Percentiles rank a stretch among this genome's conserved stretches.
phyloP scores from a whole-genome alignment of 352 stramenopile species.

The Phytophthora rubi region DNA sequence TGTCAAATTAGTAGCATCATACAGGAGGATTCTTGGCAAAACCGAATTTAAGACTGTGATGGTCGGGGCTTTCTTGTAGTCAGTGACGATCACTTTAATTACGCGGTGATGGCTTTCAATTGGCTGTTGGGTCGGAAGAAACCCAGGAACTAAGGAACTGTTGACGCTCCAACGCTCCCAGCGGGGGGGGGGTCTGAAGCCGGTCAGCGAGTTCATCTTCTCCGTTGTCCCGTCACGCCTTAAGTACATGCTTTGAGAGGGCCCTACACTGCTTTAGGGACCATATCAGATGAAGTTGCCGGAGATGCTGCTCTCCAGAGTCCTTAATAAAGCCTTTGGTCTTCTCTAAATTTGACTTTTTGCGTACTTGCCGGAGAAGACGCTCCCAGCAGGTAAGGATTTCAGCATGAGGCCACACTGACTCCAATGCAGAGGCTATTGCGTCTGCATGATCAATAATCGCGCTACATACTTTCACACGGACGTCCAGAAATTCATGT shows the following conservation, averaged over 20 bases:
- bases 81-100: conserved; percentile 11
- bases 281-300: neutral
- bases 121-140: conserved; percentile 1
- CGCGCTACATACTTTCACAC: neutral
- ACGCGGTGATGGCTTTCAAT: conserved; percentile 8
- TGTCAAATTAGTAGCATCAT: neutral
- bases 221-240: neutral
- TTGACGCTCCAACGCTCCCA: conserved; percentile 12
- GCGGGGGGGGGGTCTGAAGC: neutral
- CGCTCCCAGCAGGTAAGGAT: conserved; percentile 17
- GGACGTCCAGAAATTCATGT: neutral
- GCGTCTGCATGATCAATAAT: neutral
- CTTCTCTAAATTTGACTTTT: neutral
- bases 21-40: neutral
- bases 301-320: neutral
- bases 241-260: neutral
- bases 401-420: conserved; percentile 1
- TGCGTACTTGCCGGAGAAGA: neutral
- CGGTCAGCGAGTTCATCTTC: neutral
- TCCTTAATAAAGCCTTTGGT: conserved; percentile 7
- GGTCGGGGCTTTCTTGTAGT: conserved; percentile 9
- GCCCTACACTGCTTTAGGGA: conserved; percentile 5
- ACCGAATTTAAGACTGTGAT: neutral
- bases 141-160: neutral
- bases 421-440: neutral